These are phyloP conservation scores for Suillus fuscotomentosus DNA, from an alignment of 768 basidiomycete species.

Conservation along the genomic window DNA sequence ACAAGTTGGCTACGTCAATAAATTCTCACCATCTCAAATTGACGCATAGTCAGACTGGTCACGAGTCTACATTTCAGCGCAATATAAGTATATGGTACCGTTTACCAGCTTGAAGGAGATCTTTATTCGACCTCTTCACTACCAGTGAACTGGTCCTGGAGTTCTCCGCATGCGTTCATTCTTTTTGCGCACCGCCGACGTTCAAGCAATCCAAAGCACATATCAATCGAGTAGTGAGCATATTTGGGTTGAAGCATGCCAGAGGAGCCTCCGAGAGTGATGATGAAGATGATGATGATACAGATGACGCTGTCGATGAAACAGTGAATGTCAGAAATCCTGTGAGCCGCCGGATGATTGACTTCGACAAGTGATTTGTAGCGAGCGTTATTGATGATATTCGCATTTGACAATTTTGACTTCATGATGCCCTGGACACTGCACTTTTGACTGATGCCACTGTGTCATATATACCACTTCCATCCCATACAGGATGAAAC, in stretches of 20 bases:
- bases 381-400: no score
- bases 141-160: constrained; percentile 58
- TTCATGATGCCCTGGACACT: no score
- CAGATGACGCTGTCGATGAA: constrained; percentile 28
- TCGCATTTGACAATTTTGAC: no score
- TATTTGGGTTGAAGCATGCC: constrained; percentile 55
- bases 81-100: constrained; percentile 63
- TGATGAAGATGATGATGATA: constrained; percentile 43
- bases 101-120: constrained; percentile 79
- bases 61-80: constrained; percentile 85
- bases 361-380: constrained; percentile 39
- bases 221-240: constrained; percentile 52
- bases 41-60: no score
- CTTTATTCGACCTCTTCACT: constrained; percentile 90
- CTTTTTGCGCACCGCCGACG: constrained; percentile 46
- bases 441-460: no score
- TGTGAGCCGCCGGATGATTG: constrained; percentile 54
- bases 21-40: no score
- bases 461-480: no score
- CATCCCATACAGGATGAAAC: no score
- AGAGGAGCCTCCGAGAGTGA: constrained; percentile 59
- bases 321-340: constrained; percentile 45
- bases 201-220: constrained; percentile 44
- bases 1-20: no score
- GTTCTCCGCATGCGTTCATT: constrained; percentile 51